Base-by-base conservation (phyloP, 169 alveolate genomes). In the Plasmodium reichenowi region DNA sequence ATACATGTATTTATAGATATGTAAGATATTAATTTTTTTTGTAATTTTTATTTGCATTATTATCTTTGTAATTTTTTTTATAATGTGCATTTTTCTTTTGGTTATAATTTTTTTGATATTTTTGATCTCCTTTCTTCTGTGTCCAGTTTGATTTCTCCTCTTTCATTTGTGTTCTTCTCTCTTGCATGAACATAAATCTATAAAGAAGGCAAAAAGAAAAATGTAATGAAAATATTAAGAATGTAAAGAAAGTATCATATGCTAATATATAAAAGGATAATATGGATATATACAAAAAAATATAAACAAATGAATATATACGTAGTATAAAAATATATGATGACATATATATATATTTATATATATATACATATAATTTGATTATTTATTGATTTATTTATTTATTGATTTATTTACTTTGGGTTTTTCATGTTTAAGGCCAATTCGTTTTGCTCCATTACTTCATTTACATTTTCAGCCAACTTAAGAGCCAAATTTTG, bases 381-480 rank as follows among this genome's bases (percentile, higher is more conserved):
- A 20, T 32, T 50, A 67, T 17, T 9, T 17, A 24, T 67, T 8
- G 6, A 5, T 50, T 47, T 2, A 4, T 15, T 38, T 12, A 60
- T 94, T 74, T 93, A 95, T 50, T 47, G 6, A 4, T 15, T 38
- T 12, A 60, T 94, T 74, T 93, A 95, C 96, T 95, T 95, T 47
- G 97, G 96, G 64, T 95, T 95, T 91, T 94, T 94, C 97, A 95
- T 95, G 89, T 95, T 95, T 64, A 95, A 85, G 26, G 96, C 93
- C 78, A 95, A 83, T 71, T 95, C 97, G 71, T 94, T 95, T 94
- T 95, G 96, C 87, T 95, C 97, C 56, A 95, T 97, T n/a, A 96
- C 95, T 22, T 94, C 93, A 67, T 94, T 88, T 20, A 96, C 88
- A 75, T 89, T 93, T 86, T 96, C 98, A 0, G 98, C 97, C 47